phyloP scores from a whole-genome alignment of 805 yeast species.

The Metschnikowia corniflorae region DNA sequence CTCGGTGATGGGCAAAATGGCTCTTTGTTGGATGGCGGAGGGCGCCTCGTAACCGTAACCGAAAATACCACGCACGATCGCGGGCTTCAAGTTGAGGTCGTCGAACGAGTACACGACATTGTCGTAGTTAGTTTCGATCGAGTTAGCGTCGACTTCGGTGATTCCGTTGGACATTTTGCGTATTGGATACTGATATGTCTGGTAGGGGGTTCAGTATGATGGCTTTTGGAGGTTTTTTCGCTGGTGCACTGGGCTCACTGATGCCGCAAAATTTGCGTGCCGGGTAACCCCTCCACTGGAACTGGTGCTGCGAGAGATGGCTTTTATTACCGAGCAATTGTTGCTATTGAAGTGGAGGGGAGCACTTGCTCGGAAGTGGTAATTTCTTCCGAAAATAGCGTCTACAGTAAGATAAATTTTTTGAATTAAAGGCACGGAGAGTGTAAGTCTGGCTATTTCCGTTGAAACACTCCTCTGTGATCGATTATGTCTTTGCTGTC shows the following conservation, averaged over 20 bases:
- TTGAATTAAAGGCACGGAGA: too few relatives aligned
- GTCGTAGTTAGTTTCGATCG: conserved; percentile 94
- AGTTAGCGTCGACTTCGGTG: conserved; percentile 74
- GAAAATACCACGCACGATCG: conserved; percentile 69
- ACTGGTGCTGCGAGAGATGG: too few relatives aligned
- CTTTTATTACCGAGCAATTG: too few relatives aligned
- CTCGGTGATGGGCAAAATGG: conserved; percentile 71
- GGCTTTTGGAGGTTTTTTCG: too few relatives aligned
- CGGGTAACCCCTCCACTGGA: conserved; percentile 22
- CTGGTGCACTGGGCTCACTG: too few relatives aligned
- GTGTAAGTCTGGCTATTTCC: too few relatives aligned
- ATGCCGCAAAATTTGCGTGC: conserved; percentile 15
- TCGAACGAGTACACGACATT: conserved; percentile 73
- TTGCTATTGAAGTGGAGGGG: too few relatives aligned
- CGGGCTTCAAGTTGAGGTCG: conserved; percentile 69
- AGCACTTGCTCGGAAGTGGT: too few relatives aligned
- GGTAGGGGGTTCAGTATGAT: background rate
- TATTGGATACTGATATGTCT: background rate
- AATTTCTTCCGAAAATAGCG: too few relatives aligned
- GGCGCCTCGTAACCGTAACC: conserved; percentile 81
- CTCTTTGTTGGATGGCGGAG: conserved; percentile 78
- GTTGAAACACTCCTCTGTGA: too few relatives aligned
- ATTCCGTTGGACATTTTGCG: conserved; percentile 60
- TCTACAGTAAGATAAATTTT: too few relatives aligned
- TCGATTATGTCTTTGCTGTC: too few relatives aligned